Evolutionary conservation across 805 yeast genomes (phyloP), one percentile per base, ranked within the genome.

Genomic region (Saturnispora sekii): DNA sequence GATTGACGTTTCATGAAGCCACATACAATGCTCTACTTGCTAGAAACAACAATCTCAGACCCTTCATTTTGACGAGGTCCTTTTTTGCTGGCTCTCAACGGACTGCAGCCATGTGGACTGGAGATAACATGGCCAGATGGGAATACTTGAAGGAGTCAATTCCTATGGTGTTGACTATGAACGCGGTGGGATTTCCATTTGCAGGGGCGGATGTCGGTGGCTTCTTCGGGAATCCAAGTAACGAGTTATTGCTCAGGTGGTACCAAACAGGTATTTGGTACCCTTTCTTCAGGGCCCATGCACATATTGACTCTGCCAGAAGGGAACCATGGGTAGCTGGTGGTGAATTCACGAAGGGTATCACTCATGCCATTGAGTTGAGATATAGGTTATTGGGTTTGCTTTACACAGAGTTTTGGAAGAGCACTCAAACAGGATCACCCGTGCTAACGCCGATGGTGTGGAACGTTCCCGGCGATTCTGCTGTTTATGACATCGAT

Each of bases 131-230:
- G 74, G 86, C 96, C 3, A 81, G 74, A 52, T 93, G 98, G 98
- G 93, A 82, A 50, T 84, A 87, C 56, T 69, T 93, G 49, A 70
- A 73, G 53, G 71, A 76, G 5, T 85, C 96, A 0, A 73, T 87
- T 38, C 96, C 97, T 6, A 89, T 88, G 96, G 62, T 86, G 12
- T 68, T 93, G 48, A 84, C 94, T 3, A 73, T 81, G 51, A 87
- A 88, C 39, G 67, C 85, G 28, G 85, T 77, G 1, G 95, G 95
- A 8, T 81, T 79, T 79, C 96, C 96, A 29, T 90, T 89, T 65
- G 74, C 84, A 6, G 99, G 99, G 8, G 90, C 96, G 8, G 99
- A 93, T 66, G 90, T 93, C 38, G 97, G 96, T 31, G 98, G 99
- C 0, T 93, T 93, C 59, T 89, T 88, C 58, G 95, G 95, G 3